A percentile compares a stretch with the other conserved stretches of the same genome.
phyloP scores from a whole-genome alignment of 2,329 filamentous ascomycete genomes.

The Aspergillus eucalypticola region DNA sequence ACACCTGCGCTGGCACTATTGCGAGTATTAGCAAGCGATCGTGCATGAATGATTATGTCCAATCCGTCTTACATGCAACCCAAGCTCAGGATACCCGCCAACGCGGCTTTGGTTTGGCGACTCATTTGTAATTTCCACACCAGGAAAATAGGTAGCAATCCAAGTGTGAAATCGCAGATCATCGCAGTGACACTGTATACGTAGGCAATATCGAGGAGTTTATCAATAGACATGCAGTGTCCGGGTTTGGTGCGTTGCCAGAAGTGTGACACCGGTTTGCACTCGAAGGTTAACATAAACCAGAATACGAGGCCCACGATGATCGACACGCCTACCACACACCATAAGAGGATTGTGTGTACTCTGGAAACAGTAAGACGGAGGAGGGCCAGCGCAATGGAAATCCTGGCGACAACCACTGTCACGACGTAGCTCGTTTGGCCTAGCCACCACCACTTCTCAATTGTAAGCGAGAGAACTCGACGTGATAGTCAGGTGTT shows the following conservation, averaged over 20 bases:
- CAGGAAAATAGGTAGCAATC: slow-evolving; percentile 57
- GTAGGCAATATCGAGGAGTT: slow-evolving; percentile 46
- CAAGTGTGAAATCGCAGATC: slow-evolving; percentile 54
- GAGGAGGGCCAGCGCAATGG: slow-evolving; percentile 57
- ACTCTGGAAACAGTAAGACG: slow-evolving; percentile 50
- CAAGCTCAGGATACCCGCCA: slow-evolving; percentile 57
- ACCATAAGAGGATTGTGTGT: slow-evolving; percentile 51
- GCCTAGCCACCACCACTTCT: slow-evolving; percentile 56
- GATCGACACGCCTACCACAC: slow-evolving; percentile 49
- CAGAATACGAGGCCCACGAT: slow-evolving; percentile 52
- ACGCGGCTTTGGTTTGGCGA: slow-evolving; percentile 51
- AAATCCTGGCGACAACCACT: slow-evolving; percentile 52
- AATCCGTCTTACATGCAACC: slow-evolving; percentile 51
- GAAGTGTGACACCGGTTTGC: slow-evolving; percentile 53
- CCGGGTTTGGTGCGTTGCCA: slow-evolving; percentile 43
- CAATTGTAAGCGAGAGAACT: background rate
- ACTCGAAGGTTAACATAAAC: slow-evolving; percentile 56
- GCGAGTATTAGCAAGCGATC: slow-evolving; percentile 25
- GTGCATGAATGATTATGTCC: background rate
- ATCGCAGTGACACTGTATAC: slow-evolving; percentile 53
- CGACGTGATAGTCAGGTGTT: slow-evolving; percentile 1
- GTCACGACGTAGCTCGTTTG: slow-evolving; percentile 56
- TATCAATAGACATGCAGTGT: slow-evolving; percentile 17
- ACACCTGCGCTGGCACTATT: slow-evolving; percentile 38
- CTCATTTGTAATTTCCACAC: slow-evolving; percentile 60